Percentiles rank a stretch among this genome's conserved stretches.
Conservation (phyloP, 1,139 yeast species). For the Hemisphaericaspora lyxosophila region DNA sequence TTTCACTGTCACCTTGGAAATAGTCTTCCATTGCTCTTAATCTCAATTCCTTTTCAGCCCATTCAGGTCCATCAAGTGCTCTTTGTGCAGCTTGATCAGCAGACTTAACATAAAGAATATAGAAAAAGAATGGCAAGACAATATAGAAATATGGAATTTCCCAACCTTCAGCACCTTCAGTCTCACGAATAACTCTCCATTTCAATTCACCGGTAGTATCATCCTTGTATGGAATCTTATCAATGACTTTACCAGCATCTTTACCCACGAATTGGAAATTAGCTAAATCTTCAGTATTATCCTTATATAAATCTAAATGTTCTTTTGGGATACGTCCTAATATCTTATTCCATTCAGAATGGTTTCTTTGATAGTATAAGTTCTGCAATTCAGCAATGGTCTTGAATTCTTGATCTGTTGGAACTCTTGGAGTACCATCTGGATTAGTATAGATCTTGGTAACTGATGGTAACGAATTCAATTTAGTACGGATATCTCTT, state of each 20-base stretch:
- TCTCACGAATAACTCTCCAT: conserved; percentile 77
- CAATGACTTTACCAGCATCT: conserved; percentile 69
- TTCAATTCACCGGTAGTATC: conserved; percentile 74
- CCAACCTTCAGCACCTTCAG: conserved; percentile 82
- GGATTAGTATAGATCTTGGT: conserved; percentile 68
- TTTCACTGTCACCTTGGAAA: conserved; percentile 61
- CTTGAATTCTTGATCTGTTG: conserved; percentile 70
- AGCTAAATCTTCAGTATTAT: conserved; percentile 63
- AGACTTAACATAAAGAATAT: conserved; percentile 46
- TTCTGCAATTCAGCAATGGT: conserved; percentile 71
- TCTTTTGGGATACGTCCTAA: conserved; percentile 54
- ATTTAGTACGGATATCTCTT: conserved; percentile 42
- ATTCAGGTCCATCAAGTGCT: conserved; percentile 54
- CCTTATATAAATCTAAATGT: conserved; percentile 58
- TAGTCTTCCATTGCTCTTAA: conserved; percentile 71
- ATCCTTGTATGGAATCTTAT: conserved; percentile 82
- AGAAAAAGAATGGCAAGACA: conserved; percentile 60
- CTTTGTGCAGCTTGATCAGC: conserved; percentile 46
- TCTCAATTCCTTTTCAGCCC: conserved; percentile 85
- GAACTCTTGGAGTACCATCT: conserved; percentile 75
- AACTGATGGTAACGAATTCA: conserved; percentile 53
- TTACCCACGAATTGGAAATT: conserved; percentile 61
- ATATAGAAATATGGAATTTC: conserved; percentile 72
- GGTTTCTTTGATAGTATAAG: conserved; percentile 58
- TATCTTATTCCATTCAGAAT: conserved; percentile 61